Evolutionary conservation across 2,329 filamentous ascomycete species (phyloP), one percentile per base, ranked within the genome.

Genomic region (Aspergillus sergii): DNA sequence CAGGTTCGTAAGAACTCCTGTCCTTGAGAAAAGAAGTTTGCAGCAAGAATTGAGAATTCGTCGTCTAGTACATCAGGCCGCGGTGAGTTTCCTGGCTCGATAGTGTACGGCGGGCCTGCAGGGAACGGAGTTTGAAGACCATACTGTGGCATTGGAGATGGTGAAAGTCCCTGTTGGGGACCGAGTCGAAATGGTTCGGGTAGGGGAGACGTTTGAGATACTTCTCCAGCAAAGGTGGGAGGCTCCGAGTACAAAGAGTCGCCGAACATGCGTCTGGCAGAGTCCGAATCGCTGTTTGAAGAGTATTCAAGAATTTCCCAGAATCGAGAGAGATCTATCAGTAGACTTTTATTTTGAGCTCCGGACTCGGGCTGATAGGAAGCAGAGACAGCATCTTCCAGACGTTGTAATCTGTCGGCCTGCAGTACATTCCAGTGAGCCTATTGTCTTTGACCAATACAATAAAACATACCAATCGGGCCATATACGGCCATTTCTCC

Each of bases 281-380:
- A 76, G 41, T 74, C 69, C 2, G 73, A 69, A 46, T 81, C 80
- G 56, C 75, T 77, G 12, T 78, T 78, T 10, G 78, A 80, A 1
- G 80, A 79, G 58, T 82, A 82, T 68, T 83, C 81, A 1, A 83
- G 73, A 12, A 83, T 81, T 62, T 83, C 81, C 78, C 81, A 83
- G 67, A 83, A 83, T 26, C 79, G 75, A 4, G 78, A 80, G 0
- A 83, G 75, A 58, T 83, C 81, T 43, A 83, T 82, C 1, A 81
- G 71, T 9, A 81, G 73, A 50, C 74, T 73, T 62, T 76, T 72
- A 43, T 74, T 75, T 65, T 77, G 68, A 34, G 73, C 65, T 62
- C 75, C 64, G 54, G 77, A 66, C 58, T 76, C 76, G 8, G 74
- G 71, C 45, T 76, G 76, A 60, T 81, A 82, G 2, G 80, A 80